Conservation (phyloP, 2,329 filamentous ascomycete species). For the Mollisiaceae sp. region DNA sequence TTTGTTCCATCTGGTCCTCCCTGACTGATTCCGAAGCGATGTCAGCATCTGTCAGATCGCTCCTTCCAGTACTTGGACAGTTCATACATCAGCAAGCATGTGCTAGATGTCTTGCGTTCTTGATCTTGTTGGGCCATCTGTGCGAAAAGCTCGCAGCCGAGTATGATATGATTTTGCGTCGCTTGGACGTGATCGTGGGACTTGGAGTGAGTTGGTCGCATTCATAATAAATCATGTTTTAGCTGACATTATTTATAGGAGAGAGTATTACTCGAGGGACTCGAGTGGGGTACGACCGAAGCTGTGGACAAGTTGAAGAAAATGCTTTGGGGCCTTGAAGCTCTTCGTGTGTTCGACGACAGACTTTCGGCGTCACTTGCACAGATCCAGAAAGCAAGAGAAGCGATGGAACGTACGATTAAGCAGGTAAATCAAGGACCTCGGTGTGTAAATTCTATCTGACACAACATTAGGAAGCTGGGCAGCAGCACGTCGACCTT, state of each 20-base stretch:
- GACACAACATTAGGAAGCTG: constrained; percentile 18
- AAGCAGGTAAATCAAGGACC: constrained; percentile 18
- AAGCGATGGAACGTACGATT: constrained; percentile 28
- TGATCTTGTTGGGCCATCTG: constrained; percentile 30
- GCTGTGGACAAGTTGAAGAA: constrained; percentile 31
- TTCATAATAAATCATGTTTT: neutral
- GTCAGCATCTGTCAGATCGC: constrained; percentile 5
- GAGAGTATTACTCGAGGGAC: constrained; percentile 28
- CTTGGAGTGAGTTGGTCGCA: constrained; percentile 22
- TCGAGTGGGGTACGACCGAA: constrained; percentile 28
- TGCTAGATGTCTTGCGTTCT: constrained; percentile 32
- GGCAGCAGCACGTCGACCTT: constrained; percentile 29
- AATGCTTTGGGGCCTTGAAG: constrained; percentile 33
- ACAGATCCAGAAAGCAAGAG: constrained; percentile 31
- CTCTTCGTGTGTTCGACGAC: constrained; percentile 31
- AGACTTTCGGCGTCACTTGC: constrained; percentile 28
- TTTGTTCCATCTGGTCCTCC: constrained; percentile 30
- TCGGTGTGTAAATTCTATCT: neutral
- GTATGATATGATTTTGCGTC: constrained; percentile 27
- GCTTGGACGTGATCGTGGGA: constrained; percentile 24
- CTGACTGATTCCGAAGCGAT: constrained; percentile 21
- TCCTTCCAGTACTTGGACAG: constrained; percentile 21
- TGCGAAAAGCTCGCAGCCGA: constrained; percentile 30
- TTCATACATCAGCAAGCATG: constrained; percentile 32
- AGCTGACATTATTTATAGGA: constrained; percentile 19